Evolutionary conservation across 2,329 filamentous ascomycete species (phyloP), one percentile per base, ranked within the genome.

Genomic region (Arachnomyces sp.): DNA sequence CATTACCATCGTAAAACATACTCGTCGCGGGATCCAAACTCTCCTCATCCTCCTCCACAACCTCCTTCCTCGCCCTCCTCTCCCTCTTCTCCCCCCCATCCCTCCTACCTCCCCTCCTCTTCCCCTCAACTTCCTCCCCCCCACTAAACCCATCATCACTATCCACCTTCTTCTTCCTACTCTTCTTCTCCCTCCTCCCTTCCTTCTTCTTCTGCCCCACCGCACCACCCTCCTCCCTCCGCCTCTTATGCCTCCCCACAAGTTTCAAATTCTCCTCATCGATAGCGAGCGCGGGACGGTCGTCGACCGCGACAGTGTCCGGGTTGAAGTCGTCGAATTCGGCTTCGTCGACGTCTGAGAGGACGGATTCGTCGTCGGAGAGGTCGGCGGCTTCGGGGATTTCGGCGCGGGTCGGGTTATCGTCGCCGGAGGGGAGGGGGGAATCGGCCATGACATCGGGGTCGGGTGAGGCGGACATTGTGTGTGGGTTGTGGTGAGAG

Each of bases 1-100:
- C 17, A 13, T 33, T 20, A 35, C 13, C 11, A 14, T 16, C 36
- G 17, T 38, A 28, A 20, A 25, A 73, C 76, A 58, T 64, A 78
- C 85, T 76, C 67, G 94, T 86, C 62, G 92, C 87, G 1, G 88
- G 86, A 14, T 84, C 82, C 52, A 96, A 65, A 46, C 82, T 73
- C 54, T 87, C 84, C 45, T 94, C 86, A 49, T 84, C 79, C 4
- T 79, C 74, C 43, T 81, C 76, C 2, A 72, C 72, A 14, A 67
- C 63, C 9, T 25, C 5, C 49, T 70, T 71, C 30, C 64, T 66
- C 45, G 67, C 72, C 49, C 74, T 72, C 49, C 64, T 67, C 64
- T 66, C 45, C 67, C 72, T 49, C 73, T 72, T 49, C 64, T 67
- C 38, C 67, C 70, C 16, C 60, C 65, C 56, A 15, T 58, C 60